phyloP scores from a whole-genome alignment of 75 land plant genomes.

The Azolla pinnata region DNA sequence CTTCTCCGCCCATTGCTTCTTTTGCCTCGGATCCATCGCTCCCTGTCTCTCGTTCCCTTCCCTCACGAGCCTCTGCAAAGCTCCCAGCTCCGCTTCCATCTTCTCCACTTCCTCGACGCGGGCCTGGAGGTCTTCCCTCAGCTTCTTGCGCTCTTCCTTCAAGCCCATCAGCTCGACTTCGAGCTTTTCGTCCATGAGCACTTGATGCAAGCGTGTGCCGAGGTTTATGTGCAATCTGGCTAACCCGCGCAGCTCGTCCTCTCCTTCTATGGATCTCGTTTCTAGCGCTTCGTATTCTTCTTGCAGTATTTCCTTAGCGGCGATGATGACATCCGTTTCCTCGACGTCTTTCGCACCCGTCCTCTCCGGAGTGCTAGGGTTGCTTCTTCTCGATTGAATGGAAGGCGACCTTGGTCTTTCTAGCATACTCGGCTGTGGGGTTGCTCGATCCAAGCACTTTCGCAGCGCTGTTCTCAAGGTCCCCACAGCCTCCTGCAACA shows the following conservation, averaged over 20 bases:
- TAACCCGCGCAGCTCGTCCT: background rate
- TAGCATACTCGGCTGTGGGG: too few relatives aligned
- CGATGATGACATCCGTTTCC: too few relatives aligned
- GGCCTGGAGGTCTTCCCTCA: background rate
- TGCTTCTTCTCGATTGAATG: too few relatives aligned
- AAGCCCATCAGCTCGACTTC: background rate
- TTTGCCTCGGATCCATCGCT: background rate
- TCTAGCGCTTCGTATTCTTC: background rate
- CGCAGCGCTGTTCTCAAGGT: too few relatives aligned
- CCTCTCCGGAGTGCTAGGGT: too few relatives aligned
- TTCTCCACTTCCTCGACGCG: background rate
- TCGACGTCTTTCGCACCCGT: too few relatives aligned
- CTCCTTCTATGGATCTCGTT: background rate
- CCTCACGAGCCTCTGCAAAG: background rate
- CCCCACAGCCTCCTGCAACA: too few relatives aligned
- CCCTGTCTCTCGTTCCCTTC: background rate
- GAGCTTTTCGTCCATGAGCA: background rate
- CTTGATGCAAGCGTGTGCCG: background rate
- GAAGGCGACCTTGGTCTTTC: too few relatives aligned
- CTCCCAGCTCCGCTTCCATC: background rate
- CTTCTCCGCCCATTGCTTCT: background rate
- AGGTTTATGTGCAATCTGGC: background rate
- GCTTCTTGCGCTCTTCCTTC: slow-evolving; percentile 4
- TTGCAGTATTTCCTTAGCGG: background rate
- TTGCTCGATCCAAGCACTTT: too few relatives aligned